Conservation (phyloP, 176 grass and related monocot species). For the Hordeum vulgare region MorexV3_pseudomolecules_assembly NC_058521.1:442493716-442494215, state of each 20-base stretch:
- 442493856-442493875: constrained; percentile 48
- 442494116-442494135: not conserved
- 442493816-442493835: constrained; percentile 75
- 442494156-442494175: constrained; percentile 5
- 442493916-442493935: constrained; percentile 61
- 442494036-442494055: constrained; percentile 82
- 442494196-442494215: not conserved
- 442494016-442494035: constrained; percentile 77
- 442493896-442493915: constrained; percentile 73
- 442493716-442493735: not conserved
- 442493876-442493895: constrained; percentile 67
- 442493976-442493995: constrained; percentile 78
- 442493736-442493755: not conserved
- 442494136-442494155: constrained; percentile 24
- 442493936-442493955: constrained; percentile 54
- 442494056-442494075: not conserved
- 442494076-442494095: not conserved
- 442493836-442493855: constrained; percentile 59
- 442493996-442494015: constrained; percentile 90
- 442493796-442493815: constrained; percentile 68
- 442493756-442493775: constrained; percentile 1
- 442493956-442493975: constrained; percentile 73
- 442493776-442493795: constrained; percentile 51
- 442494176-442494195: constrained; percentile 5
- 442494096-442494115: constrained; percentile 3